These are phyloP conservation scores for Aspergillus bridgeri DNA, from an alignment of 495 filamentous ascomycete genomes.

Conservation along the genomic window DNA sequence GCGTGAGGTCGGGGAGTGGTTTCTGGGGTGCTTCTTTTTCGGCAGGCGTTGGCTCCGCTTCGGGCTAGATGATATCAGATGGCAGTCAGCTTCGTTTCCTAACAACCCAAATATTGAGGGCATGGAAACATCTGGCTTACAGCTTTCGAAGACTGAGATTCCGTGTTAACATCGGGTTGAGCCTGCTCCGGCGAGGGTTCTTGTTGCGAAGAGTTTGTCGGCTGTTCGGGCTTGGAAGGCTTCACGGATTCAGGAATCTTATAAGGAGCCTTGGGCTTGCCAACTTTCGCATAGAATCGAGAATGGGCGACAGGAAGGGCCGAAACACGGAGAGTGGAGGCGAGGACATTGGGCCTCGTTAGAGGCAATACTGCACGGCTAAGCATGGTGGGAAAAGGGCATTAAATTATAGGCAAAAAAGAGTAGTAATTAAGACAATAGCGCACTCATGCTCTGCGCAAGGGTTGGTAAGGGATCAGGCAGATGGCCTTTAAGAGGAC, in stretches of 20 bases:
- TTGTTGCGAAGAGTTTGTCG: constrained; percentile 25
- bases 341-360: constrained; percentile 41
- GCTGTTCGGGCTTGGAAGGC: constrained; percentile 24
- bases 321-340: constrained; percentile 35
- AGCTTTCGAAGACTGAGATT: constrained; percentile 32
- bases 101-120: constrained; percentile 8
- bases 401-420: constrained; percentile 9
- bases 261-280: constrained; percentile 45
- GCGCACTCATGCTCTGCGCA: constrained; percentile 27
- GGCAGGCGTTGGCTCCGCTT: constrained; percentile 27
- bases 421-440: constrained; percentile 14
- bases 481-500: not conserved
- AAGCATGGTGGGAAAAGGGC: constrained; percentile 35
- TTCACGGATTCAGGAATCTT: constrained; percentile 39
- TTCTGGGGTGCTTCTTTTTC: constrained; percentile 29
- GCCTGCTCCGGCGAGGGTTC: constrained; percentile 41
- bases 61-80: constrained; percentile 20
- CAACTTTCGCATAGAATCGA: constrained; percentile 47
- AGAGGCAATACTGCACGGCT: constrained; percentile 46
- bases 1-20: constrained; percentile 80
- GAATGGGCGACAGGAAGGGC: constrained; percentile 32
- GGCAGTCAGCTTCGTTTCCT: constrained; percentile 13
- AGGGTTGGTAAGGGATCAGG: not conserved
- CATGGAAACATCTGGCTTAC: constrained; percentile 26
- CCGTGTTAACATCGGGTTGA: constrained; percentile 41